Conservation (phyloP, 1,284 basidiomycete genomes). For the Hemileia vastatrix region DNA sequence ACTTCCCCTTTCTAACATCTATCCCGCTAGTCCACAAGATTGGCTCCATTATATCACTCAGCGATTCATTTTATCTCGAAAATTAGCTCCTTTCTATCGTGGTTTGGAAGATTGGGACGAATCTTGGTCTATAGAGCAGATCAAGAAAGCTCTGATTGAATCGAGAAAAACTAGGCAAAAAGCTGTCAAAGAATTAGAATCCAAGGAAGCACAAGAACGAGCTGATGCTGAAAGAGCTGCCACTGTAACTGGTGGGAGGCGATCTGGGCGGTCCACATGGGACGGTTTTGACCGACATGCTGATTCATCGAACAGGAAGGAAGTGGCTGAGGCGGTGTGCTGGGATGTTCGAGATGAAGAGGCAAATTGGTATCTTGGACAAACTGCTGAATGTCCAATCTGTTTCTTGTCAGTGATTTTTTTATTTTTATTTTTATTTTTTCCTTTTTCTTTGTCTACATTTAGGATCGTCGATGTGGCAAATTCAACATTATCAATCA, state of each 20-base stretch:
- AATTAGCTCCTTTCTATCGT: constrained; percentile 87
- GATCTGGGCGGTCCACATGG: no score
- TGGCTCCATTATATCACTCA: constrained; percentile 82
- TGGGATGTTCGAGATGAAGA: constrained; percentile 19
- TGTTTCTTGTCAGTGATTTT: constrained; percentile 76
- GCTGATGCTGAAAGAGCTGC: not conserved
- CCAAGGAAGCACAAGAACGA: constrained; percentile 27
- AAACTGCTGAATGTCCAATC: constrained; percentile 94
- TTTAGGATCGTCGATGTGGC: no score
- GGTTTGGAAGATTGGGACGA: constrained; percentile 87
- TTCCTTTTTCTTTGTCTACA: constrained; percentile 20
- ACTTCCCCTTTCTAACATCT: constrained; percentile 79
- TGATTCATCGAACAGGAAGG: constrained; percentile 27
- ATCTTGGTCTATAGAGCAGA: constrained; percentile 70
- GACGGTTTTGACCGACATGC: constrained; percentile 3
- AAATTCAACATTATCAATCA: no score
- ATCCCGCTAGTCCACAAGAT: constrained; percentile 56
- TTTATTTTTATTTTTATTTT: constrained; percentile 25
- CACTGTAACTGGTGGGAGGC: constrained; percentile 57
- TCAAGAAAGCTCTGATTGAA: constrained; percentile 64
- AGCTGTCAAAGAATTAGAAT: constrained; percentile 38
- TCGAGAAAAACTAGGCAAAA: constrained; percentile 34
- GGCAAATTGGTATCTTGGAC: constrained; percentile 57
- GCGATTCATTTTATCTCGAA: constrained; percentile 73
- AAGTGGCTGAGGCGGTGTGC: constrained; percentile 23